Percentiles rank a stretch among this genome's conserved stretches.
Evolutionary conservation across 495 filamentous ascomycete species (phyloP).

Genomic region (Penicillium waksmanii): DNA sequence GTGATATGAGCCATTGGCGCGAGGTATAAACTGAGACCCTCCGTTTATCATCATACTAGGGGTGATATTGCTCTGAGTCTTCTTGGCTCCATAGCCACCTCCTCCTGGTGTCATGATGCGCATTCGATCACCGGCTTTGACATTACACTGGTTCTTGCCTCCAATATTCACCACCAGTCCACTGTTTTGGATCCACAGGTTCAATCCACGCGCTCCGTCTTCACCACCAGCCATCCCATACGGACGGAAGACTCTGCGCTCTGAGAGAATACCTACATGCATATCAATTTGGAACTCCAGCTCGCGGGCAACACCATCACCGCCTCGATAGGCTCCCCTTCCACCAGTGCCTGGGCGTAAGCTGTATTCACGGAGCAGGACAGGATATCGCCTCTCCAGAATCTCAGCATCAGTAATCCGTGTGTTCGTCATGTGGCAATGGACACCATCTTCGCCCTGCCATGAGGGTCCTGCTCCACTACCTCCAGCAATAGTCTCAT

Average conservation of each 20-base stretch:
- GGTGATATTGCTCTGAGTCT: no score
- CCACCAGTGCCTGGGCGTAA: constrained; percentile 69
- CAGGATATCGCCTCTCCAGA: constrained; percentile 83
- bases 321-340: constrained; percentile 32
- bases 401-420: constrained; percentile 89
- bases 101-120: no score
- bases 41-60: no score
- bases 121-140: no score
- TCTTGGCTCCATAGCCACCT: no score
- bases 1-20: no score
- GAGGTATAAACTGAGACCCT: no score
- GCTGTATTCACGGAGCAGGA: constrained; percentile 76
- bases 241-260: constrained; percentile 79
- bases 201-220: neutral
- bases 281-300: constrained; percentile 52
- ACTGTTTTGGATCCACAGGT: no score
- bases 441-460: constrained; percentile 82
- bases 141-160: no score
- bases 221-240: constrained; percentile 78
- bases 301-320: constrained; percentile 40
- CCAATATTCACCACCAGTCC: no score
- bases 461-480: constrained; percentile 78
- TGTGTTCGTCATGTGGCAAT: constrained; percentile 93
- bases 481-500: constrained; percentile 87
- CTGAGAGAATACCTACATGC: constrained; percentile 80